Conservation (phyloP, 345 rosid genomes). For the Noccaea bulbosa region DNA sequence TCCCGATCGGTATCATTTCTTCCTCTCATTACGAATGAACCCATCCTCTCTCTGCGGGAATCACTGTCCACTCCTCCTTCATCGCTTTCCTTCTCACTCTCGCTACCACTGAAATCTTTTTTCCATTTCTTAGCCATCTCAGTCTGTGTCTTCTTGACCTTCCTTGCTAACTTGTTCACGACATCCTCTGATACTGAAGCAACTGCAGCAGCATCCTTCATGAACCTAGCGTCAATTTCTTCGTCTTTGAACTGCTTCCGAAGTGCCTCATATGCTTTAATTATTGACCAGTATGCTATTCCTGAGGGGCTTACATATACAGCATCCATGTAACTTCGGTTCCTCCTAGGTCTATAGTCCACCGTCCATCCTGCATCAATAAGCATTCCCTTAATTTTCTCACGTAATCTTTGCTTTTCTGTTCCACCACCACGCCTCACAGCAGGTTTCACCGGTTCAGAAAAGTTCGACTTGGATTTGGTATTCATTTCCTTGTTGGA, state of each 20-base stretch:
- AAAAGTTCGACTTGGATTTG: slow-evolving; percentile 50
- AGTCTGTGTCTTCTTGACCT: slow-evolving; percentile 66
- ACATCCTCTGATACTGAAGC: slow-evolving; percentile 75
- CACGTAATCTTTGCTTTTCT: slow-evolving; percentile 94
- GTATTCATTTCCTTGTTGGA: slow-evolving; percentile 43
- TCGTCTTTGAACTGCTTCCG: slow-evolving; percentile 65
- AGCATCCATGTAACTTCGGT: slow-evolving; percentile 85
- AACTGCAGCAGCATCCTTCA: slow-evolving; percentile 58
- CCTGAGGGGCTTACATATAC: slow-evolving; percentile 91
- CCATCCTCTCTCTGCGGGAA: slow-evolving; percentile 70
- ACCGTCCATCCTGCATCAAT: slow-evolving; percentile 92
- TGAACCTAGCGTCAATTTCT: slow-evolving; percentile 50
- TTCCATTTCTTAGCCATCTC: slow-evolving; percentile 58
- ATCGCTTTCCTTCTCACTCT: slow-evolving; percentile 47
- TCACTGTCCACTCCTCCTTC: slow-evolving; percentile 57
- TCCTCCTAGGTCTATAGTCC: slow-evolving; percentile 88
- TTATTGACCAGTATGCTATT: slow-evolving; percentile 93
- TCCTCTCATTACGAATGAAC: slow-evolving; percentile 63
- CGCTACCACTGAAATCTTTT: slow-evolving; percentile 48
- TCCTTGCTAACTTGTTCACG: slow-evolving; percentile 68
- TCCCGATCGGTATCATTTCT: slow-evolving; percentile 45
- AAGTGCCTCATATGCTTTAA: slow-evolving; percentile 94
- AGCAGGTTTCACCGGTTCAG: slow-evolving; percentile 43
- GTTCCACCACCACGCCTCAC: slow-evolving; percentile 81
- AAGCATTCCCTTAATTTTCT: slow-evolving; percentile 84